Evolutionary conservation across 306 rosid genomes (phyloP), one percentile per base, ranked within the genome.

Genomic region (Vigna unguiculata): DNA sequence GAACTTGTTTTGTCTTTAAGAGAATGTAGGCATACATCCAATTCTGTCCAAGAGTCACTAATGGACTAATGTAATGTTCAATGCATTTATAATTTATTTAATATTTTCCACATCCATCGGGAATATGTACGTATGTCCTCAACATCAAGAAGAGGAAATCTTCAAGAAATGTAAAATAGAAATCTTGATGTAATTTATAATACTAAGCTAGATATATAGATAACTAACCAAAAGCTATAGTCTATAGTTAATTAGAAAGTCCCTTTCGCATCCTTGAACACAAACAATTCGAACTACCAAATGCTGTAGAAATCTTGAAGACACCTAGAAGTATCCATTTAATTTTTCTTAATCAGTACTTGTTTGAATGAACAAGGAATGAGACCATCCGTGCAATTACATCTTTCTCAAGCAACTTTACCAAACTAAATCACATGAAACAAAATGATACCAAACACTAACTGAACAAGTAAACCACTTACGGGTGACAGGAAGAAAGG

Each of bases 331-430:
- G 59, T 69, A 75, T 40, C 87, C 46, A 80, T 54, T 63, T 69
- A 63, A 76, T 55, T 10, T 83, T 76, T 81, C 53, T 48, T 40
- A 21, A 86, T 74, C 80, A 61, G 70, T 28, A 65, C 53, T 36
- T 20, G 66, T 59, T 36, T 24, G 66, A 46, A 78, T 52, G 81
- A 84, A 81, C 11, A 80, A 55, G 64, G 79, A 41, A 81, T 32
- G 28, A 63, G 30, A 80, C 38, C 67, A 43, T 80, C 59, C 75
- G 72, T 46, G 57, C 82, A 77, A 84, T 83, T 79, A 88, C 85
- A 88, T 83, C 76, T 86, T 83, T 73, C 72, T 81, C 70, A 75
- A 49, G 46, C 58, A 84, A 79, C 80, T 77, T 69, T 74, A 79
- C 45, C 63, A 38, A 71, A 77, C 84, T 36, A 67, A 70, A 72